Percentiles rank a stretch among this genome's conserved stretches.
Conservation (phyloP, 306 rosid species). For the Vigna unguiculata region DNA sequence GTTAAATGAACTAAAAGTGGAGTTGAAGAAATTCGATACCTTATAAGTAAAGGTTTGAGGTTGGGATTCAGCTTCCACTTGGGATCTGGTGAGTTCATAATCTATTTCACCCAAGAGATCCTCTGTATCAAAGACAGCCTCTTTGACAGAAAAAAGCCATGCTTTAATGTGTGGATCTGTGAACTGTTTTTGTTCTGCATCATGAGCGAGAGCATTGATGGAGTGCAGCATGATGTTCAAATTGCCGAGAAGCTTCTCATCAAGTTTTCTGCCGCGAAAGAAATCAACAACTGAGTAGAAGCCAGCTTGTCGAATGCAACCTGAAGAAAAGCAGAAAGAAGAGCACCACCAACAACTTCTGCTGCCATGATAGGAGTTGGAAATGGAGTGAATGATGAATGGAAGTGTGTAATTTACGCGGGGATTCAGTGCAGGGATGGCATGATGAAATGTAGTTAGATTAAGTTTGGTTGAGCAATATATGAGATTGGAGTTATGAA, state of each 20-base stretch:
- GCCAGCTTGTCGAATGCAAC: neutral
- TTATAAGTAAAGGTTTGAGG: neutral
- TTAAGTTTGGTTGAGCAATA: no score
- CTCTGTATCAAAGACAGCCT: neutral
- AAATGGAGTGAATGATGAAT: no score
- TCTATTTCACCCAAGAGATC: neutral
- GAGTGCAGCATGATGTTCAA: neutral
- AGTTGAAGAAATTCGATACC: neutral
- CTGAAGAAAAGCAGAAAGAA: constrained; percentile 22
- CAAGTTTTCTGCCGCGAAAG: neutral
- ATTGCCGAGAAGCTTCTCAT: neutral
- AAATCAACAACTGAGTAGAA: neutral
- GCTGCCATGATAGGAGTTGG: neutral
- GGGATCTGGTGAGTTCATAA: neutral
- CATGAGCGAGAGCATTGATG: no score
- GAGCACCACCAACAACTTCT: constrained; percentile 5
- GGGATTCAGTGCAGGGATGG: no score
- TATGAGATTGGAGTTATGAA: no score
- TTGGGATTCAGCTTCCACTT: neutral
- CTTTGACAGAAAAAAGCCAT: no score
- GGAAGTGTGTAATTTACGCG: no score
- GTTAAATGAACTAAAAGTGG: neutral
- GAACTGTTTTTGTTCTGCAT: no score
- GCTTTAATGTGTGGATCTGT: no score
- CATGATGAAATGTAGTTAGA: no score